Base-by-base conservation (phyloP, 257 asterid species). In the Eucommia ulmoides region DNA sequence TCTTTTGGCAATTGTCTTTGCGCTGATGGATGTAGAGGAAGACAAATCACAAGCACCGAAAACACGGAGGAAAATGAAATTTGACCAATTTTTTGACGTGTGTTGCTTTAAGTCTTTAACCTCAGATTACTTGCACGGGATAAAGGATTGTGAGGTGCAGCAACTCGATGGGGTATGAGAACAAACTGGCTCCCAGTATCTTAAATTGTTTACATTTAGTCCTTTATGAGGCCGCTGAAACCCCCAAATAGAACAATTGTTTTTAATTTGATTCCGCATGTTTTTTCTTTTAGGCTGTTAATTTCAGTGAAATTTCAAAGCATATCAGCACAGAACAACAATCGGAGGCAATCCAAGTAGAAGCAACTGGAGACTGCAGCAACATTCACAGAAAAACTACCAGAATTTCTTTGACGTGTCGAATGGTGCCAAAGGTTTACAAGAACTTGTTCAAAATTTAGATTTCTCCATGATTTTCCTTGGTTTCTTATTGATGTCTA, bases 61-160 rank as follows among this genome's bases (percentile, higher is more conserved):
- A n/a, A n/a, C n/a, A n/a, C n/a, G n/a, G n/a, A n/a, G n/a, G n/a
- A n/a, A n/a, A n/a, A n/a, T n/a, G n/a, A n/a, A n/a, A n/a, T n/a
- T n/a, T n/a, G n/a, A n/a, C n/a, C n/a, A n/a, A n/a, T n/a, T n/a
- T n/a, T n/a, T n/a, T n/a, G n/a, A n/a, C n/a, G n/a, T n/a, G n/a
- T n/a, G n/a, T n/a, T n/a, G n/a, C n/a, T n/a, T n/a, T n/a, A n/a
- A n/a, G 25, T 53, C 41, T 48, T n/a, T 49, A 55, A 53, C 61
- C 61, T 35, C 81, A 84, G 98, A 74, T 33, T 91, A 78, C 77
- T 72, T 86, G 88, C 98, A 91, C 23, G 93, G 96, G 24, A 83
- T 85, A 51, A 75, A 75, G 60, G 94, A 85, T 67, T 49, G 65
- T 20, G 86, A 58, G 65, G 29, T 64, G 62, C 98, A 86, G 55